These are phyloP conservation scores for Colletotrichum navitas DNA, from an alignment of 2,329 filamentous ascomycete genomes.

Conservation along the genomic window DNA sequence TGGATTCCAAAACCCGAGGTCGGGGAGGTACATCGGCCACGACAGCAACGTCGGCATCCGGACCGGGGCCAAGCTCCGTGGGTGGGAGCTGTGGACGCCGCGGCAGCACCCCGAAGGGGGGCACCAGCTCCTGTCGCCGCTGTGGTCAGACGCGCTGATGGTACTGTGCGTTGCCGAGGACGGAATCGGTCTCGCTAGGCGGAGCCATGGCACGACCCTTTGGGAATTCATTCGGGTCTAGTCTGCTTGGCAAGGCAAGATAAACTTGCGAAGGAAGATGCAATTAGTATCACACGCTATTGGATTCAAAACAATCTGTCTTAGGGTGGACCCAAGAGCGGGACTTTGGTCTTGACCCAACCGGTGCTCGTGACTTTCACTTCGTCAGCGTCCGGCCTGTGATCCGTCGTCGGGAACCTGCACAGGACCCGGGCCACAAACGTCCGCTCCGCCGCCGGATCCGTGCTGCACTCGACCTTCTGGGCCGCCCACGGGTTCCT, in stretches of 20 bases:
- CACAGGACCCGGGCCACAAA: background rate
- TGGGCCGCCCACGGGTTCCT: background rate
- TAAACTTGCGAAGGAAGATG: background rate
- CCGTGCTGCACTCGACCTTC: background rate
- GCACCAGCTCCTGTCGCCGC: slow-evolving; percentile 21
- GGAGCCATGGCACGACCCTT: slow-evolving; percentile 7
- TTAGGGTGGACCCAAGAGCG: background rate
- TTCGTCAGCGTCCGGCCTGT: background rate
- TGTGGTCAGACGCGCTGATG: background rate
- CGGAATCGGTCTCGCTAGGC: background rate
- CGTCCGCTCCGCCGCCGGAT: background rate
- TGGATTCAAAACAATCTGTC: rapidly evolving
- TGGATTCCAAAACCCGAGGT: slow-evolving; percentile 53
- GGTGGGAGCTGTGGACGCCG: slow-evolving; percentile 20
- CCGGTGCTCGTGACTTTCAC: background rate
- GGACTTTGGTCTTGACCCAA: background rate
- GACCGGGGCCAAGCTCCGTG: background rate
- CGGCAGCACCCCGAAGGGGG: slow-evolving; percentile 10
- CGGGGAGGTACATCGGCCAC: slow-evolving; percentile 52
- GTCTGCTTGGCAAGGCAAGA: background rate
- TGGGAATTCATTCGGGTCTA: slow-evolving; percentile 23
- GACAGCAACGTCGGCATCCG: slow-evolving; percentile 39
- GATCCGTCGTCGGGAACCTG: background rate
- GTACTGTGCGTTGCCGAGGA: slow-evolving; percentile 7
- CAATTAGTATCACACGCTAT: too few species aligned